Conservation (phyloP, 2,329 filamentous ascomycete species). For the Sarocladiaceae sp. region DNA sequence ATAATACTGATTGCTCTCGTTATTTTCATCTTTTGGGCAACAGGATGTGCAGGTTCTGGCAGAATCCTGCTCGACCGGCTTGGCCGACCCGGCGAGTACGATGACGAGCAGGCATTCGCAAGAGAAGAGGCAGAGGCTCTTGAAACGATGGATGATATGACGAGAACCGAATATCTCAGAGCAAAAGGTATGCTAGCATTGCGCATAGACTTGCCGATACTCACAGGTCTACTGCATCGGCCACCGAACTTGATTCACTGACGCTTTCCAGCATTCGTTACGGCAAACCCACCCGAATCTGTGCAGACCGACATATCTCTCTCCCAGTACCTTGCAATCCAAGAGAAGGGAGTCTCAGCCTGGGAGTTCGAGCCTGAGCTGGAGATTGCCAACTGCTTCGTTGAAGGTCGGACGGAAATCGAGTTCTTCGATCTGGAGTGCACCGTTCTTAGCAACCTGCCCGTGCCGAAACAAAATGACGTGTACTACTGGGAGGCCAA, state of each 20-base stretch:
- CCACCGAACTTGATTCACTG: not conserved
- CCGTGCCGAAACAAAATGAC: slow-evolving; percentile 97
- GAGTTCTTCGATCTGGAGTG: slow-evolving; percentile 99
- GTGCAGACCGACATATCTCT: slow-evolving; percentile 94
- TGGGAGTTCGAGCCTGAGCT: slow-evolving; percentile 99
- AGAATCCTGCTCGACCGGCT: slow-evolving; percentile 92
- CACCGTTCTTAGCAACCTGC: slow-evolving; percentile 93
- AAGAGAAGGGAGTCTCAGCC: slow-evolving; percentile 98
- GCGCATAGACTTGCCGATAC: too few relatives aligned
- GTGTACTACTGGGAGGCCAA: slow-evolving; percentile 99
- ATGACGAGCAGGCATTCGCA: slow-evolving; percentile 93
- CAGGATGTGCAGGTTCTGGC: slow-evolving; percentile 64
- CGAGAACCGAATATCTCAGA: slow-evolving; percentile 83
- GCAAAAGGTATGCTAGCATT: slow-evolving; percentile 94
- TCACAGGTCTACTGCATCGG: too few relatives aligned
- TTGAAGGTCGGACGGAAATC: slow-evolving; percentile 92
- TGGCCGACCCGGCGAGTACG: slow-evolving; percentile 90
- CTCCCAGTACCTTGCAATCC: slow-evolving; percentile 95
- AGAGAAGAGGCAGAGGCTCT: slow-evolving; percentile 93
- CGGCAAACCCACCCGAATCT: slow-evolving; percentile 92
- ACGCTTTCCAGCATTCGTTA: slow-evolving; percentile 69
- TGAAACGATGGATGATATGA: slow-evolving; percentile 92
- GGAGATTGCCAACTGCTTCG: slow-evolving; percentile 98
- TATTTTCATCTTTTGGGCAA: slow-evolving; percentile 90
- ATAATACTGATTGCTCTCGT: slow-evolving; percentile 78